Evolutionary conservation across 2,329 filamentous ascomycete genomes (phyloP).

Genomic region (Colletotrichum simmondsii): DNA sequence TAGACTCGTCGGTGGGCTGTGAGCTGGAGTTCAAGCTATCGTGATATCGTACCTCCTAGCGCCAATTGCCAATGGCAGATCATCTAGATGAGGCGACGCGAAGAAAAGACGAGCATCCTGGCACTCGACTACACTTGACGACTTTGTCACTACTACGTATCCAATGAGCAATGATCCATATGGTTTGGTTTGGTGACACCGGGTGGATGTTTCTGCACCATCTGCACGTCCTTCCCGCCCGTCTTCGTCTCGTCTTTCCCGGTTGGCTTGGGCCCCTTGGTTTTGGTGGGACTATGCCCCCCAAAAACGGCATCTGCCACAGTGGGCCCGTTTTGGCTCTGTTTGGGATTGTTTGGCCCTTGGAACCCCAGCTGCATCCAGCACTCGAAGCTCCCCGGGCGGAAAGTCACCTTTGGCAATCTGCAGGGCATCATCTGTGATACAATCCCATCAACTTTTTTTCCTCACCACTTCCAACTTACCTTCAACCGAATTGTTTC

Average conservation of each 20-base stretch:
- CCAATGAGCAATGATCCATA: too few species aligned
- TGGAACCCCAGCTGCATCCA: constrained; percentile 18
- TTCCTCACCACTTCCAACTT: neutral
- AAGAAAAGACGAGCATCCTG: constrained; percentile 13
- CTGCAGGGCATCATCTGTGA: constrained; percentile 3
- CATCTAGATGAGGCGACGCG: neutral
- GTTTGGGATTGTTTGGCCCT: constrained; percentile 33
- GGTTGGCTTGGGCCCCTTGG: constrained; percentile 20
- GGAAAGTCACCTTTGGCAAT: constrained; percentile 7
- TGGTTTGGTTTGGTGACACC: neutral
- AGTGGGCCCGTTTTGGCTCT: constrained; percentile 34
- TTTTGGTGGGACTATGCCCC: constrained; percentile 5
- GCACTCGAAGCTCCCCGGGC: neutral
- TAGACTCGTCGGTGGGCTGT: too few species aligned
- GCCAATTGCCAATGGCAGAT: neutral
- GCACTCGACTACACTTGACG: too few species aligned
- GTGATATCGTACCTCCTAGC: neutral
- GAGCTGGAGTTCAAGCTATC: neutral
- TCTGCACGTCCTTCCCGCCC: neutral
- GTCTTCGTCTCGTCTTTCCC: constrained; percentile 16
- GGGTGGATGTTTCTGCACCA: neutral
- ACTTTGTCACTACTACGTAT: too few species aligned
- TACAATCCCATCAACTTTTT: constrained; percentile 2
- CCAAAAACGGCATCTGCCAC: constrained; percentile 32
- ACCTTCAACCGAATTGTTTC: neutral